A percentile compares a stretch with the other conserved stretches of the same genome.
These are phyloP conservation scores for Stemphylium vesicarium DNA, from an alignment of 2,329 filamentous ascomycete genomes.

Conservation along the genomic window DNA sequence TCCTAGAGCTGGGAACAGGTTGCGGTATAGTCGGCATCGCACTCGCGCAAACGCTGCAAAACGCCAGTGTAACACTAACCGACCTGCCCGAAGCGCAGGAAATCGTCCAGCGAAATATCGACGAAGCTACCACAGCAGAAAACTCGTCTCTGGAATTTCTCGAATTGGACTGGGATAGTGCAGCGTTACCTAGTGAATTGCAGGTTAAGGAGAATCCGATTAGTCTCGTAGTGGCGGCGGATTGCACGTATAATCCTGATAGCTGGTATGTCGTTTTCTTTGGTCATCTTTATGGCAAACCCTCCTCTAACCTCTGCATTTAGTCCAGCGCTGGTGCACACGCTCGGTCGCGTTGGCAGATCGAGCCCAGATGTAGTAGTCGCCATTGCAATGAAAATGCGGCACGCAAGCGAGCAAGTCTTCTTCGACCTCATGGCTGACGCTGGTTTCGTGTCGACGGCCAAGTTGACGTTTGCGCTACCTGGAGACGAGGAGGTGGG, in stretches of 20 bases:
- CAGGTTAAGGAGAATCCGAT: conserved; percentile 36
- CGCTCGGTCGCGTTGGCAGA: conserved; percentile 57
- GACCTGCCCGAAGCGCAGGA: conserved; percentile 70
- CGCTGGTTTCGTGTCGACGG: conserved; percentile 34
- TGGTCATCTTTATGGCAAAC: background rate
- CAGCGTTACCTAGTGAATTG: conserved; percentile 51
- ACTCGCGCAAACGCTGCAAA: conserved; percentile 61
- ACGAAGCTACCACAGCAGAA: conserved; percentile 50
- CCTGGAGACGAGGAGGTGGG: conserved; percentile 35
- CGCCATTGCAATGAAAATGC: conserved; percentile 69
- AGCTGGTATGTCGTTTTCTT: conserved; percentile 49
- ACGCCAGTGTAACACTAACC: conserved; percentile 65
- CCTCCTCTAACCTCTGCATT: background rate
- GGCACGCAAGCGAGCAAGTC: conserved; percentile 69
- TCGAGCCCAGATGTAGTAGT: conserved; percentile 59
- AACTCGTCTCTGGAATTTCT: conserved; percentile 55
- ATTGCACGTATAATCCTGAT: conserved; percentile 77
- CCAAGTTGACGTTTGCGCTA: conserved; percentile 22
- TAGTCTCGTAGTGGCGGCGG: conserved; percentile 69
- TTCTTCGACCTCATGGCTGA: conserved; percentile 65
- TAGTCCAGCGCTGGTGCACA: conserved; percentile 66
- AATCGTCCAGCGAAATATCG: conserved; percentile 64
- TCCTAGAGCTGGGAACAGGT: conserved; percentile 71
- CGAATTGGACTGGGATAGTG: conserved; percentile 67
- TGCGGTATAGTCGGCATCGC: conserved; percentile 71